These are phyloP conservation scores for Tulasnella sp. DNA, from an alignment of 768 basidiomycete species.

Conservation along the genomic window DNA sequence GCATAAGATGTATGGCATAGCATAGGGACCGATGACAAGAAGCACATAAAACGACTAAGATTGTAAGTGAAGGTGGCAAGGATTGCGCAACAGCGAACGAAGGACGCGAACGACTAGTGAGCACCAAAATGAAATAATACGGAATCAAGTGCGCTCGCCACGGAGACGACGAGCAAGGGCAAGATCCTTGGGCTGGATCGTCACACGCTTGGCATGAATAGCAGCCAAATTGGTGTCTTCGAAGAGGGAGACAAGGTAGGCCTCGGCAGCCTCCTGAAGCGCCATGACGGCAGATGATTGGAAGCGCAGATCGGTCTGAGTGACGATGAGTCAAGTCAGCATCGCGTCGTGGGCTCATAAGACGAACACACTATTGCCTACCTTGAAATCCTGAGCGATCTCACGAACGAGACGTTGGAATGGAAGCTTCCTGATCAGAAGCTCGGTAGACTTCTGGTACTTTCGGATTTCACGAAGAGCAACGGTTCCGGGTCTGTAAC, in stretches of 20 bases:
- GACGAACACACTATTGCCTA: conserved; percentile 24
- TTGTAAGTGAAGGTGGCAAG: too few relatives aligned
- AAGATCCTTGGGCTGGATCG: conserved; percentile 82
- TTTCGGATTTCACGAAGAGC: conserved; percentile 97
- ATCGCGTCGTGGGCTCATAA: not conserved
- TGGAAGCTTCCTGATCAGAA: conserved; percentile 97
- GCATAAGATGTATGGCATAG: too few relatives aligned
- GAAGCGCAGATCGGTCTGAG: conserved; percentile 82
- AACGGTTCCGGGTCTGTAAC: conserved; percentile 82
- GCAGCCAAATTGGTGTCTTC: conserved; percentile 88
- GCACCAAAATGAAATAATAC: not conserved
- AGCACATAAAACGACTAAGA: too few relatives aligned
- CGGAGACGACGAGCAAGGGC: conserved; percentile 78
- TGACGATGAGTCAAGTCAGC: not conserved
- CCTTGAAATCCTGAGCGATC: conserved; percentile 94
- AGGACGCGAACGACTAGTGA: not conserved
- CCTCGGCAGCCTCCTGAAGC: conserved; percentile 86
- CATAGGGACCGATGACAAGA: too few relatives aligned
- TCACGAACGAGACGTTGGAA: conserved; percentile 98
- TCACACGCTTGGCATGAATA: conserved; percentile 81
- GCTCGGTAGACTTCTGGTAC: conserved; percentile 98
- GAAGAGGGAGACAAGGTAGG: conserved; percentile 75
- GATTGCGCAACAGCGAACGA: not conserved
- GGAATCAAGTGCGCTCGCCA: conserved; percentile 51
- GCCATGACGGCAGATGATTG: conserved; percentile 93